Conservation (phyloP, 169 alveolate genomes). For the Besnoitia besnoiti region DNA sequence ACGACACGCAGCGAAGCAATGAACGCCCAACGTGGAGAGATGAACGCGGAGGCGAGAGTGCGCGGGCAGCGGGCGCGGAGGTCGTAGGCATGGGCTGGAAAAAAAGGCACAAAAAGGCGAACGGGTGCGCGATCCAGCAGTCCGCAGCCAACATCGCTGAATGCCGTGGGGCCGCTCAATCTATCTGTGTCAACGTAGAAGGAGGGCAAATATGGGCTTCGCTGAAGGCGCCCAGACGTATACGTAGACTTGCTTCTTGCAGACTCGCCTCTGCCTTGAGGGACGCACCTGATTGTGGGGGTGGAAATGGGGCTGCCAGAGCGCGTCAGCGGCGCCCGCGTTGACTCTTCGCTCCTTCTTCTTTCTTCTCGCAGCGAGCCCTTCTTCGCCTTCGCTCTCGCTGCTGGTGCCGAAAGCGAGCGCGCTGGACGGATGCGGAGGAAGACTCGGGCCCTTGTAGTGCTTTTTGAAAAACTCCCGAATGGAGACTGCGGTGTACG, state of each 20-base stretch:
- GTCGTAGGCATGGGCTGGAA: too few species aligned
- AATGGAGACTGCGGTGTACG: conserved; percentile 29
- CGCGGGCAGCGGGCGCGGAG: too few species aligned
- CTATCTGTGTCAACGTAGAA: too few species aligned
- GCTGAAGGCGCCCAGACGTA: too few species aligned
- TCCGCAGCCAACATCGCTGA: too few species aligned
- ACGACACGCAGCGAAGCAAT: not conserved
- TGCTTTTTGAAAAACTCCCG: conserved; percentile 29
- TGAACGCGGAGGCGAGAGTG: too few species aligned
- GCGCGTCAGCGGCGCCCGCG: conserved; percentile 73
- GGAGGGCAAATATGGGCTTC: too few species aligned
- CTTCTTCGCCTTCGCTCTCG: conserved; percentile 63
- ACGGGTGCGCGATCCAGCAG: too few species aligned
- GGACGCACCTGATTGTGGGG: conserved; percentile 76
- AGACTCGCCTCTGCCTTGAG: not conserved
- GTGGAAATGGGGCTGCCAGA: conserved; percentile 82
- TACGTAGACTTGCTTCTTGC: too few species aligned
- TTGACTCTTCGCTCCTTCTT: conserved; percentile 66
- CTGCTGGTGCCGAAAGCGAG: conserved; percentile 65
- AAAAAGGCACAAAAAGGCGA: too few species aligned
- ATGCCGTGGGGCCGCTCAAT: too few species aligned
- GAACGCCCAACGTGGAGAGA: too few species aligned
- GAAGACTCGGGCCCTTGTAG: conserved; percentile 62
- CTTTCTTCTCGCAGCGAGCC: conserved; percentile 5
- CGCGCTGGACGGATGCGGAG: conserved; percentile 49